Evolutionary conservation across 805 yeast genomes (phyloP).

Genomic region (Candida peoriensis): DNA sequence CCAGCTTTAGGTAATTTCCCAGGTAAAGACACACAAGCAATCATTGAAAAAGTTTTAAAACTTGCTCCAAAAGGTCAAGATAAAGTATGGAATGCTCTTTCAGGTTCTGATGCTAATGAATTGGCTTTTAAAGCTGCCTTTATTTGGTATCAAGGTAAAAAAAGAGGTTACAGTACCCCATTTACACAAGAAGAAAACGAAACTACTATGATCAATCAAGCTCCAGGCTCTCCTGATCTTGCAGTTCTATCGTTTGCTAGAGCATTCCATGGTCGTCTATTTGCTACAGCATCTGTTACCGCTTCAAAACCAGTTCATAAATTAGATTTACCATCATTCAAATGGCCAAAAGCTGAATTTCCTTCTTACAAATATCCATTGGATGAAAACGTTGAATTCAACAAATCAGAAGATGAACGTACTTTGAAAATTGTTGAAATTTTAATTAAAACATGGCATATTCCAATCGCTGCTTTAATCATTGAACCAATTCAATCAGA

Average conservation of each 20-base stretch:
- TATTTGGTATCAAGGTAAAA: conserved; percentile 66
- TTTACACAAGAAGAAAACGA: conserved; percentile 66
- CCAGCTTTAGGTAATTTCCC: conserved; percentile 86
- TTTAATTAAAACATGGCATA: conserved; percentile 58
- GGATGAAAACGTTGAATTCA: conserved; percentile 55
- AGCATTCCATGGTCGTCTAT: conserved; percentile 93
- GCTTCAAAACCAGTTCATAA: conserved; percentile 95
- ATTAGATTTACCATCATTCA: conserved; percentile 85
- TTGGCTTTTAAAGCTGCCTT: conserved; percentile 87
- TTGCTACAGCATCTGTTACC: conserved; percentile 87
- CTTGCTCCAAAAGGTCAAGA: conserved; percentile 78
- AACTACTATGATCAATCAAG: conserved; percentile 71
- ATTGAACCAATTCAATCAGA: conserved; percentile 91
- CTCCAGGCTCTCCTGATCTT: conserved; percentile 86
- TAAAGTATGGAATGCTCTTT: conserved; percentile 71
- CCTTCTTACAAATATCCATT: conserved; percentile 84
- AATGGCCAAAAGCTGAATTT: conserved; percentile 96
- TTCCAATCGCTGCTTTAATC: conserved; percentile 83
- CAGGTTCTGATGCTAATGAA: conserved; percentile 88
- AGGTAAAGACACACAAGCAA: conserved; percentile 58
- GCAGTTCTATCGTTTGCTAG: conserved; percentile 82
- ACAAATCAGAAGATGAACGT: conserved; percentile 73
- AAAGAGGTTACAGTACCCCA: conserved; percentile 57
- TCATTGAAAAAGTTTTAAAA: conserved; percentile 39
- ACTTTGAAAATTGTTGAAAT: conserved; percentile 75